Base-by-base conservation (phyloP, 2,329 filamentous ascomycete species). In the Epichloe baconii region DNA sequence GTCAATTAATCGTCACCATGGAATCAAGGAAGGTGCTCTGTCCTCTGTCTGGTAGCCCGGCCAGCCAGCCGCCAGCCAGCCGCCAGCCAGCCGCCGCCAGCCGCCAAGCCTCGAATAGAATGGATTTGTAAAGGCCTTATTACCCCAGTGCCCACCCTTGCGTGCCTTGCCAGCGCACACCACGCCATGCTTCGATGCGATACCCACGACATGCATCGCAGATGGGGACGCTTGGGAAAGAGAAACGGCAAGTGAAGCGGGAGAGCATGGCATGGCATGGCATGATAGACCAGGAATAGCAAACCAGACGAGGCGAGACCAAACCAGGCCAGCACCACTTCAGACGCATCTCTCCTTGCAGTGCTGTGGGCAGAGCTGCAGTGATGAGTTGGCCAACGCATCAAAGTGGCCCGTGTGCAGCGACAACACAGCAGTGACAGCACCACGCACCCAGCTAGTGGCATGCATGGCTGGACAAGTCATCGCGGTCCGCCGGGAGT, bases 361-460 rank as follows among this genome's bases (percentile, higher is more conserved):
- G 61, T 15, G 17, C 62, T 64, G 63, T 59, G 51, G 45, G 51
- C 60, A 61, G 40, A 45, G 52, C 64, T 83, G 66, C 66, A 68
- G 56, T 64, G 63, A 66, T 68, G 66, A 66, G 66, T 64, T 68
- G 66, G 65, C 66, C 65, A 68, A 67, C 65, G 64, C 66, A 68
- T 66, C 64, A 66, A 52, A 65, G 65, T 68, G 67, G 65, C 63
- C 65, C 67, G 64, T 68, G 65, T 66, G 64, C 66, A 67, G 65
- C 49, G 49, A 53, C 52, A 51, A 53, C 49, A 42, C 52, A 53
- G 48, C 48, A 50, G 26, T 42, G 21, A 26, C 52, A 46, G 35
- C 50, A 41, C 38, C 31, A 44, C 34, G 23, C 34, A 37, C 42
- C 41, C 37, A 36, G 12, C 37, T 12, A 44, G 38, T 31, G 15